These are phyloP conservation scores for Rhizopus delemar DNA, from an alignment of 371 early-diverging fungal genomes.

Conservation along the genomic window DNA sequence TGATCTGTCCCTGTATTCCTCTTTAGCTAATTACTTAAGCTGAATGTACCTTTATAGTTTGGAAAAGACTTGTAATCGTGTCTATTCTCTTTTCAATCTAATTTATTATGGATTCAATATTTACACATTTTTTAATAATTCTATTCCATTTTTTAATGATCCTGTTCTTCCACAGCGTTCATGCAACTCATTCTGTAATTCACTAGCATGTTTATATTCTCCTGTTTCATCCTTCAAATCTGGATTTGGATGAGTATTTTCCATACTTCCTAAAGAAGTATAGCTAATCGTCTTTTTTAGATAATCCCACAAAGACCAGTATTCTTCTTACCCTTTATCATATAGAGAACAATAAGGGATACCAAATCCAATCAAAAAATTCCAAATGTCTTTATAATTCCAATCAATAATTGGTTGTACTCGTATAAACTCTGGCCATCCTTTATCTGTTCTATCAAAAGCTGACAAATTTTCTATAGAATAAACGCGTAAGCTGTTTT, in stretches of 20 bases:
- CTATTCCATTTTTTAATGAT: constrained; percentile 28
- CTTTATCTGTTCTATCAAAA: constrained; percentile 81
- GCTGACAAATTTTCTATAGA: constrained; percentile 59
- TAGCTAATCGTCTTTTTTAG: constrained; percentile 49
- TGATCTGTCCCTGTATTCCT: too few species aligned
- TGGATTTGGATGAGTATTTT: constrained; percentile 89
- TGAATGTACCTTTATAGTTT: too few species aligned
- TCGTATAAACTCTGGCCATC: constrained; percentile 93
- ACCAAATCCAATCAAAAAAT: constrained; percentile 62
- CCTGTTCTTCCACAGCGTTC: constrained; percentile 77
- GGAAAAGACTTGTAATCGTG: too few species aligned
- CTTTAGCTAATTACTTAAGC: too few species aligned
- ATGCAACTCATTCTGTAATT: constrained; percentile 62
- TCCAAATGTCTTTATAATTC: constrained; percentile 87
- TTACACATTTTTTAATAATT: not conserved
- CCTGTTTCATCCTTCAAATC: constrained; percentile 32
- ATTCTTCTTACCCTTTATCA: constrained; percentile 70
- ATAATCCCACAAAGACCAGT: too few species aligned
- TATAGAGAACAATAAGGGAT: constrained; percentile 91
- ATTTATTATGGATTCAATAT: not conserved
- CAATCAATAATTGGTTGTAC: constrained; percentile 93
- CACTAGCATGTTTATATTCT: constrained; percentile 71
- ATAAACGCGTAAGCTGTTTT: constrained; percentile 1
- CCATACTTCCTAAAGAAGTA: constrained; percentile 90
- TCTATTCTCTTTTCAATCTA: too few species aligned